Conservation (phyloP, 495 filamentous ascomycete genomes). For the Friedmanniomyces simplex region DNA sequence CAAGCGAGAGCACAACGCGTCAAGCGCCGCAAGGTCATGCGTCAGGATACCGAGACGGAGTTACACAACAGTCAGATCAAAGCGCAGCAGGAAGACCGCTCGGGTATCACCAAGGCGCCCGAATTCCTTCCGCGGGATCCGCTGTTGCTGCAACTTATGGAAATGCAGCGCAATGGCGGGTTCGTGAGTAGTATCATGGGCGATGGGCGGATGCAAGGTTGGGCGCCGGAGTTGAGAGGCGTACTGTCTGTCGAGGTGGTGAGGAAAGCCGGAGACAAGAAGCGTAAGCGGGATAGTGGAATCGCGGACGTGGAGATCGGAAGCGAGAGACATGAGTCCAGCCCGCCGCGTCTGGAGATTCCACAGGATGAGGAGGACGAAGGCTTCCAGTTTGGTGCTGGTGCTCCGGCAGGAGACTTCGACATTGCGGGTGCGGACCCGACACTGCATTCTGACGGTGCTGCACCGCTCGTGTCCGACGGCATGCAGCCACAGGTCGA, state of each 20-base stretch:
- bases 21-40: conserved; percentile 68
- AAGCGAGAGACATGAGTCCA: conserved; percentile 15
- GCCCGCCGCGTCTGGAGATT: conserved; percentile 28
- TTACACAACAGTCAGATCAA: conserved; percentile 53
- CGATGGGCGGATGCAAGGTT: conserved; percentile 61
- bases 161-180: conserved; percentile 74
- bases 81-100: conserved; percentile 65
- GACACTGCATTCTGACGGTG: conserved; percentile 53
- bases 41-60: conserved; percentile 55
- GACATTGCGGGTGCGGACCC: conserved; percentile 21
- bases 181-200: conserved; percentile 76
- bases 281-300: conserved; percentile 87
- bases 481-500: conserved; percentile 13
- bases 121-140: conserved; percentile 79
- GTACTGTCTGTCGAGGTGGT: conserved; percentile 75
- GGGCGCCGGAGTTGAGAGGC: conserved; percentile 84
- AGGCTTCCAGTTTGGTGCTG: conserved; percentile 5
- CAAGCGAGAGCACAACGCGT: conserved; percentile 40
- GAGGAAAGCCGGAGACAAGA: conserved; percentile 65
- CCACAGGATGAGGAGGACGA: conserved; percentile 21
- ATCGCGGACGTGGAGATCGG: conserved; percentile 56
- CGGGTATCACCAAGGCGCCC: conserved; percentile 67
- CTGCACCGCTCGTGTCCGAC: conserved; percentile 62
- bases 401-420: background rate
- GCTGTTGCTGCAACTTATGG: conserved; percentile 73